These are phyloP conservation scores for Kickxella alabastrina DNA, from an alignment of 192 early-diverging fungal genomes.

Conservation along the genomic window DNA sequence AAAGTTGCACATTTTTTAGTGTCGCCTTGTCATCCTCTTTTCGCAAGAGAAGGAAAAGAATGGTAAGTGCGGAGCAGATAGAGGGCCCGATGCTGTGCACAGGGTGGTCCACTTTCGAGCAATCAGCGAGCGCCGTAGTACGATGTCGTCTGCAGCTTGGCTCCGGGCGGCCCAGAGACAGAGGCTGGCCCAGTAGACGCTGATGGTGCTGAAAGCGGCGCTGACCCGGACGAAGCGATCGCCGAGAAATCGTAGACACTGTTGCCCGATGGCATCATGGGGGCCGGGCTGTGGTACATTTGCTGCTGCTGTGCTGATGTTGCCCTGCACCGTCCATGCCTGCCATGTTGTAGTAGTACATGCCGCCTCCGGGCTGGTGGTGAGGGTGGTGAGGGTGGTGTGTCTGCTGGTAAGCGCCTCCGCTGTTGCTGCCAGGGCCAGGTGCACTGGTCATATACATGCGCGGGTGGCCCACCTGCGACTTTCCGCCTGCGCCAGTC, in stretches of 20 bases:
- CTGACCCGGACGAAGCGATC: not conserved
- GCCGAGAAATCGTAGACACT: not conserved
- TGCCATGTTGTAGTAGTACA: conserved; percentile 41
- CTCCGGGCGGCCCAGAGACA: conserved; percentile 8
- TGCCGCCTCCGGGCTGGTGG: conserved; percentile 13
- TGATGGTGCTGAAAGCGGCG: conserved; percentile 5
- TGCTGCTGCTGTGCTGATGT: conserved; percentile 3
- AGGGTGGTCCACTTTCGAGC: no score
- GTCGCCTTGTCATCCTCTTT: no score
- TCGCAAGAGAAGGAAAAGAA: conserved; percentile 1
- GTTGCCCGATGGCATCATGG: not conserved
- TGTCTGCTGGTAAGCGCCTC: conserved; percentile 4
- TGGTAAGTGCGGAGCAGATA: not conserved
- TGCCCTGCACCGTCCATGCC: conserved; percentile 16
- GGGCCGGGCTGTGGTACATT: conserved; percentile 12
- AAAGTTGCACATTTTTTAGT: no score
- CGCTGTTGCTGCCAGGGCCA: conserved; percentile 3
- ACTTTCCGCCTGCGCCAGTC: conserved; percentile 1
- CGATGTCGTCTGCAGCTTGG: conserved; percentile 18
- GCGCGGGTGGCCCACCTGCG: conserved; percentile 7
- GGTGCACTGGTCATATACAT: conserved; percentile 7
- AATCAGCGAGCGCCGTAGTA: conserved; percentile 16
- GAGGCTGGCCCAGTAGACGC: not conserved
- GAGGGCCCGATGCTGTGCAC: not conserved
- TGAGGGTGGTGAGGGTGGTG: conserved; percentile 14